Base-by-base conservation (phyloP, 441 rosid species). In the Metrosideros polymorpha region DNA sequence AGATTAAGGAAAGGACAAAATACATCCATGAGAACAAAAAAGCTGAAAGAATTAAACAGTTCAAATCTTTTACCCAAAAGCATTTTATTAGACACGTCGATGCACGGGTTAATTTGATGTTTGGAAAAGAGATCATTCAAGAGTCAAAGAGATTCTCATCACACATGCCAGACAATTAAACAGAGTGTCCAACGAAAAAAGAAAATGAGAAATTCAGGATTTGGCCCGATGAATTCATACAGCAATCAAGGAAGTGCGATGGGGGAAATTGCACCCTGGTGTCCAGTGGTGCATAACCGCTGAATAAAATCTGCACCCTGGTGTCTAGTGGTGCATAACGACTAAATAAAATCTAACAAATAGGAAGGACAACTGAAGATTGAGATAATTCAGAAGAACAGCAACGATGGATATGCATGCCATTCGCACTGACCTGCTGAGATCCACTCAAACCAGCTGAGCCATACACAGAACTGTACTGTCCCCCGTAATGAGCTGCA, bases 401-500 rank as follows among this genome's bases (percentile, higher is more conserved):
- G 79, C 82, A 47, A 83, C 87, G 71, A 83, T 85, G 61, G 66
- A 63, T 53, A 77, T 49, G 50, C 83, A 66, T 50, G 57, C 53
- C 83, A 29, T 35, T 43, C 25, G 27, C 42, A 87, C 86, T 50
- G 55, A 94, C 98, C 95, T 93, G 94, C 85, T 93, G 98, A 88
- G 94, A 86, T 85, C 92, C 92, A 55, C 91, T 91, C 63, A 94
- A 88, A 83, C 95, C 83, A 88, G 90, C 45, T 59, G 99, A 90
- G 49, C 95, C 93, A 89, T 96, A 96, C 43, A 92, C 82, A 82
- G 98, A 90, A 56, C 93, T 92, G 87, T 96, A 94, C 35, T 92
- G 97, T 7, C 95, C 94, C 55, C 96, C 97, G 49, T 94, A 97
- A 89, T 94, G 97, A 88, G 94, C 90, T 27, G 93, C 89, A 45